phyloP scores from a whole-genome alignment of 352 stramenopile genomes.

The Globisporangium nodosum region DNA sequence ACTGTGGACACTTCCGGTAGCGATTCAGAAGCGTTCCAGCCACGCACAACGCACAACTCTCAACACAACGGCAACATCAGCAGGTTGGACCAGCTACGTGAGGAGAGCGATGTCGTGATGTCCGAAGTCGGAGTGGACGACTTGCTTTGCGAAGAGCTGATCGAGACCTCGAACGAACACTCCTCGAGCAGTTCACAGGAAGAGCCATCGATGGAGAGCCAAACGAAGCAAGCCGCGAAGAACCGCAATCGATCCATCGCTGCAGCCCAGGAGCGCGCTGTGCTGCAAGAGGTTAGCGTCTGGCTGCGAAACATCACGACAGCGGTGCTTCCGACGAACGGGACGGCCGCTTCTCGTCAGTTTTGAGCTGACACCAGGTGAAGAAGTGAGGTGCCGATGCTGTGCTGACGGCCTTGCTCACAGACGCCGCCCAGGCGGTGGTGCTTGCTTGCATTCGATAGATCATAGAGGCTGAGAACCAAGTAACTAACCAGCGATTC shows the following conservation, averaged over 20 bases:
- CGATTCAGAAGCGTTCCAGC: not conserved
- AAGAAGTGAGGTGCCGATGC: not conserved
- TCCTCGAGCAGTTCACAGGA: conserved; percentile 3
- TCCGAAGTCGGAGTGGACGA: conserved; percentile 36
- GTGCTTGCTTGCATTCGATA: not conserved
- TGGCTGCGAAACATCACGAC: conserved; percentile 60
- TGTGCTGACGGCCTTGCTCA: too few species aligned
- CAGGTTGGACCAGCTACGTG: not conserved
- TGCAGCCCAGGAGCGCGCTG: conserved; percentile 61
- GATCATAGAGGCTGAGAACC: not conserved
- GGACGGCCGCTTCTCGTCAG: not conserved
- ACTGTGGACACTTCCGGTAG: conserved; percentile 23
- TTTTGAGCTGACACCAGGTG: not conserved
- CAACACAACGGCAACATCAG: conserved; percentile 7
- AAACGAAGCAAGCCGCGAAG: conserved; percentile 2
- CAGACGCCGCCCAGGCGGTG: too few species aligned
- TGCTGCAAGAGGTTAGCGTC: conserved; percentile 77
- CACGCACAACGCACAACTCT: not conserved
- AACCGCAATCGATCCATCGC: conserved; percentile 13
- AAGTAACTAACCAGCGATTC: not conserved
- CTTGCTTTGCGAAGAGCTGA: conserved; percentile 66
- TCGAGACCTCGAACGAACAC: conserved; percentile 31
- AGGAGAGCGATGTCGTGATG: conserved; percentile 10
- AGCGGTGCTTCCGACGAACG: conserved; percentile 1
- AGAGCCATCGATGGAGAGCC: conserved; percentile 5